Base-by-base conservation (phyloP, 371 early-diverging fungal genomes). In the Mucor irregularis region DNA sequence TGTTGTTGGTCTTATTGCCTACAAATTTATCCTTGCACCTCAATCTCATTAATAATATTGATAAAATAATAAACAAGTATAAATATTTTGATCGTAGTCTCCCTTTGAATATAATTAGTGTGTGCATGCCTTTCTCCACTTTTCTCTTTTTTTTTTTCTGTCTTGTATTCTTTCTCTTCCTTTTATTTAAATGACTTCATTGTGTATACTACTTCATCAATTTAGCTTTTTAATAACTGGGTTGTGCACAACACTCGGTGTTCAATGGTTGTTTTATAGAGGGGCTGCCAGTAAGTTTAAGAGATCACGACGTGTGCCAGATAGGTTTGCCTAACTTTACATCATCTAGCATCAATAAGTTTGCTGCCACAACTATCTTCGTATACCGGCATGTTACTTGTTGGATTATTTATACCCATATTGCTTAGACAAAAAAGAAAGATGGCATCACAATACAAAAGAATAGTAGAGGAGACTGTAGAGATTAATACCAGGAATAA, bases 251-350 rank as follows among this genome's bases (percentile, higher is more conserved):
- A 83, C 86, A 2, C 63, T 85, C 22, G 83, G 80, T 9, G 67
- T 76, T 1, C 86, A 85, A 57, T 85, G 82, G 79, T 45, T 85
- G 13, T 80, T 82, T 50, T 85, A 85, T 59, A 75, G 73, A 62
- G 84, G 84, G 26, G 86, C 83, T 31, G 82, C 86, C 7, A 78
- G 84, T 82, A 75, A 72, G 79, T 46, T 14, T 37, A n/a, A n/a
- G n/a, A n/a, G n/a, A n/a, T n/a, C n/a, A n/a, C n/a, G n/a, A n/a
- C n/a, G n/a, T n/a, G n/a, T n/a, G n/a, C n/a, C n/a, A n/a, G n/a
- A n/a, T n/a, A n/a, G n/a, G n/a, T 8, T 5, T 7, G 10, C 8
- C 2, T 42, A 24, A 10, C 24, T 24, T 2, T 35, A 10, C 11
- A 44, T 7, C 19, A n/a, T 26, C 28, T 55, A 80, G 82, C 77